Conservation (phyloP, 768 basidiomycete genomes). For the Lactarius sanguifluus region DNA sequence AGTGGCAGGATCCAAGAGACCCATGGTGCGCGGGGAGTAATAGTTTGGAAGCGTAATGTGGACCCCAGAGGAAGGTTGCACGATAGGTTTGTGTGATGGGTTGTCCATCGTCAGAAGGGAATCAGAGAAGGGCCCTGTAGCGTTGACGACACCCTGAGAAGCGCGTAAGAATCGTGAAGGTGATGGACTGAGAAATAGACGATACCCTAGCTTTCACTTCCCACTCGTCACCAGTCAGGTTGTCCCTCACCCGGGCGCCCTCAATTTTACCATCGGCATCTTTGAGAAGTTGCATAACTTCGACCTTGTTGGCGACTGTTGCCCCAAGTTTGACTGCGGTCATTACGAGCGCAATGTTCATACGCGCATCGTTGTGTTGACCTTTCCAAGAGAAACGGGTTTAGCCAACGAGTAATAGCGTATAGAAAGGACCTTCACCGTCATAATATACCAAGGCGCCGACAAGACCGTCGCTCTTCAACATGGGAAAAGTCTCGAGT, state of each 20-base stretch:
- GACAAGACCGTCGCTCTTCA: constrained; percentile 88
- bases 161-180: constrained; percentile 3
- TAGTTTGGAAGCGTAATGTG: constrained; percentile 98
- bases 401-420: constrained; percentile 31
- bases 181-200: not conserved
- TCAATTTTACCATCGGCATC: constrained; percentile 57
- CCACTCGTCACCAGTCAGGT: constrained; percentile 80
- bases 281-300: constrained; percentile 80
- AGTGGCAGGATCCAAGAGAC: constrained; percentile 91
- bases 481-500: constrained; percentile 93
- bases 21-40: constrained; percentile 94
- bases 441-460: constrained; percentile 98
- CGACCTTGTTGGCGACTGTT: constrained; percentile 83
- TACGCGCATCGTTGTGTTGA: constrained; percentile 97
- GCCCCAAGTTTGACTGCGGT: constrained; percentile 93
- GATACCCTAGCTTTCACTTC: constrained; percentile 75
- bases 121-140: constrained; percentile 94
- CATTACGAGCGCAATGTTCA: constrained; percentile 96
- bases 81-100: constrained; percentile 76
- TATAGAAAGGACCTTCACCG: constrained; percentile 50
- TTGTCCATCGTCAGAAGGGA: constrained; percentile 80
- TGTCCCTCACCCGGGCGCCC: constrained; percentile 79
- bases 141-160: constrained; percentile 84
- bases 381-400: constrained; percentile 44
- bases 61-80: constrained; percentile 88